These are phyloP conservation scores for Umbilicaria muhlenbergii DNA, from an alignment of 495 filamentous ascomycete species.

Conservation along the genomic window DNA sequence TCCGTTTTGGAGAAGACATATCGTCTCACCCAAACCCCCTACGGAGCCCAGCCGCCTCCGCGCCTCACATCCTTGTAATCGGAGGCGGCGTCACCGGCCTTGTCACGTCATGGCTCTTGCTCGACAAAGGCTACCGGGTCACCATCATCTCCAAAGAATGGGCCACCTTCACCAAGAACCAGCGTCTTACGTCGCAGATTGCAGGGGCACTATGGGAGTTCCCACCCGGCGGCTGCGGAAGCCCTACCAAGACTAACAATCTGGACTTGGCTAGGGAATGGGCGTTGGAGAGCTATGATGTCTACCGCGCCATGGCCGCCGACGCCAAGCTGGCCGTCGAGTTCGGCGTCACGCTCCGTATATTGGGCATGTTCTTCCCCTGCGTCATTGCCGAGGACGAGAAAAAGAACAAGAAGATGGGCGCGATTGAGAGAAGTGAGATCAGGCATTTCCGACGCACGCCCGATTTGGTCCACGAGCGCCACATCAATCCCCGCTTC, in stretches of 20 bases:
- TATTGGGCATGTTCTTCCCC: slow-evolving; percentile 22
- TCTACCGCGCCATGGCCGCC: slow-evolving; percentile 23
- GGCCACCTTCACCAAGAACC: slow-evolving; percentile 13
- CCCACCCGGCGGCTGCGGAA: slow-evolving; percentile 29
- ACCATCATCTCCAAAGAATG: slow-evolving; percentile 30
- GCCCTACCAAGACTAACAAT: background rate
- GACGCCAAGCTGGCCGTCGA: slow-evolving; percentile 10
- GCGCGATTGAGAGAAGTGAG: slow-evolving; percentile 8
- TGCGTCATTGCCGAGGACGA: slow-evolving; percentile 17
- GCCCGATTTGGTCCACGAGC: slow-evolving; percentile 19
- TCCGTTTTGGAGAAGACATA: too few relatives aligned
- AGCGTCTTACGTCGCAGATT: slow-evolving; percentile 31
- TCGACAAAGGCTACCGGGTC: slow-evolving; percentile 30
- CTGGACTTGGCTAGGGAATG: slow-evolving; percentile 6
- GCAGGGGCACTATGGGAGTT: slow-evolving; percentile 33
- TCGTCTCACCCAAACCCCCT: too few relatives aligned
- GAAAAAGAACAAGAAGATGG: slow-evolving; percentile 19
- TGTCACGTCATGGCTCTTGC: slow-evolving; percentile 26
- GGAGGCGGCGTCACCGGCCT: slow-evolving; percentile 29
- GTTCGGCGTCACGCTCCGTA: slow-evolving; percentile 24
- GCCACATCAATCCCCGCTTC: slow-evolving; percentile 14
- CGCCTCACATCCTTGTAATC: slow-evolving; percentile 16
- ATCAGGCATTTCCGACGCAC: slow-evolving; percentile 17
- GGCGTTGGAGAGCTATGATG: slow-evolving; percentile 24
- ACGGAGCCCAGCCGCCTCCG: background rate